Percentiles rank a stretch among this genome's conserved stretches.
Conservation (phyloP, 2,329 filamentous ascomycete species). For the Apiospora rasikravindrae region DNA sequence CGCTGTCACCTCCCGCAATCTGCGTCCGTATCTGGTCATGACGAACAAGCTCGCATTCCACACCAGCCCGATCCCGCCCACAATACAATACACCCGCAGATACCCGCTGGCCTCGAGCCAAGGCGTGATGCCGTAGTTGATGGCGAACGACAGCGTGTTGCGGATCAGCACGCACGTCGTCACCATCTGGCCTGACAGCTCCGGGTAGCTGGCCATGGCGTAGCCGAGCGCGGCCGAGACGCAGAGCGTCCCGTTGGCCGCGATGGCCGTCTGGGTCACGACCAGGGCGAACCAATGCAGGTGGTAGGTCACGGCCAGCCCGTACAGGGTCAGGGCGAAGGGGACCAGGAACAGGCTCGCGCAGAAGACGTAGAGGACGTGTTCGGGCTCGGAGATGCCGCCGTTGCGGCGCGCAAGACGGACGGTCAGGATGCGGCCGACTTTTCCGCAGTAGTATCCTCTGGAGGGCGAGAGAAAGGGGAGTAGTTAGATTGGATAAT, state of each 20-base stretch:
- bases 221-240: conserved; percentile 36
- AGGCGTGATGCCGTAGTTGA: conserved; percentile 52
- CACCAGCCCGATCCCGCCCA: conserved; percentile 42
- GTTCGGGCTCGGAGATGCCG: conserved; percentile 33
- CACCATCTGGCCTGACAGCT: conserved; percentile 37
- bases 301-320: conserved; percentile 34
- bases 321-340: conserved; percentile 24
- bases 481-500: conserved; percentile 15
- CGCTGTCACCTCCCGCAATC: conserved; percentile 44
- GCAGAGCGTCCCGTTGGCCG: conserved; percentile 36
- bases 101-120: conserved; percentile 45
- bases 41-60: conserved; percentile 48
- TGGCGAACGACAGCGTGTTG: conserved; percentile 56
- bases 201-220: conserved; percentile 38
- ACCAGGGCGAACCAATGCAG: conserved; percentile 40
- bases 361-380: conserved; percentile 30
- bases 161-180: conserved; percentile 42
- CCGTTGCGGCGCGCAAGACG: conserved; percentile 29
- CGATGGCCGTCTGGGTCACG: conserved; percentile 35
- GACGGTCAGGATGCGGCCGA: conserved; percentile 36
- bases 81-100: conserved; percentile 44
- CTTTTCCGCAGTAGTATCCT: conserved; percentile 38
- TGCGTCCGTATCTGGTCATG: conserved; percentile 54
- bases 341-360: conserved; percentile 28
- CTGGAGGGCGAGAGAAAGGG: conserved; percentile 19